Percentiles rank a stretch among this genome's conserved stretches.
phyloP scores from a whole-genome alignment of 2,329 filamentous ascomycete genomes.

The Hypocreales sp. region DNA sequence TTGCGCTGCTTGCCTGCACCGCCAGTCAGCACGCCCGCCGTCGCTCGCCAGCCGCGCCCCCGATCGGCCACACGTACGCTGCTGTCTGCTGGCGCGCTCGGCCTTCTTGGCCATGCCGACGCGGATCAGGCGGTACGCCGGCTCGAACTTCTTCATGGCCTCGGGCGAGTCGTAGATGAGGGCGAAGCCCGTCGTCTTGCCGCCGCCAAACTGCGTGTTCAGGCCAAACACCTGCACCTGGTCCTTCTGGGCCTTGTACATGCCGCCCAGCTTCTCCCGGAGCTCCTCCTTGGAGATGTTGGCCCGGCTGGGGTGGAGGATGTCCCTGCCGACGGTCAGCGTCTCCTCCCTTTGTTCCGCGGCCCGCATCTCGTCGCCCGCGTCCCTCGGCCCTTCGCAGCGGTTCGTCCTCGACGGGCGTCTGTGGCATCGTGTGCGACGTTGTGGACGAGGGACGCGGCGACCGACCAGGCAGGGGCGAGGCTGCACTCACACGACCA shows the following conservation, averaged over 20 bases:
- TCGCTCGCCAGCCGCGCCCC: not conserved
- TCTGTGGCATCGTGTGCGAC: no score
- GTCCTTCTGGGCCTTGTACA: slow-evolving; percentile 98
- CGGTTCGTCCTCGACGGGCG: no score
- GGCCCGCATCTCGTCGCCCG: not conserved
- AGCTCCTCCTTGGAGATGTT: slow-evolving; percentile 99
- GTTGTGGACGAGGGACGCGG: no score
- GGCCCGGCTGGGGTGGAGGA: slow-evolving; percentile 95
- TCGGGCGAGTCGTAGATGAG: slow-evolving; percentile 97
- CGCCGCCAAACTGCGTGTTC: slow-evolving; percentile 97
- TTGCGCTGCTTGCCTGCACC: slow-evolving; percentile 96
- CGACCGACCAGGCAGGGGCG: no score
- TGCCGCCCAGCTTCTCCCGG: slow-evolving; percentile 78
- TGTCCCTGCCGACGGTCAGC: slow-evolving; percentile 51
- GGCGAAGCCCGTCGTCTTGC: slow-evolving; percentile 98
- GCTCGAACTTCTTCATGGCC: slow-evolving; percentile 99
- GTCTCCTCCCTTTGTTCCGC: not conserved
- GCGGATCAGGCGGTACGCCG: slow-evolving; percentile 89
- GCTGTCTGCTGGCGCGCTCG: slow-evolving; percentile 96
- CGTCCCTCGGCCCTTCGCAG: no score
- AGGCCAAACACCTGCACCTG: slow-evolving; percentile 97
- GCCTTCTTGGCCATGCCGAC: slow-evolving; percentile 86
- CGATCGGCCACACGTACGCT: slow-evolving; percentile 57
- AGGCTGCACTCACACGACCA: slow-evolving; percentile 82
- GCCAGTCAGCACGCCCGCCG: slow-evolving; percentile 8